These are phyloP conservation scores for Phlegmacium glaucopus DNA, from an alignment of 768 basidiomycete species.

Conservation along the genomic window DNA sequence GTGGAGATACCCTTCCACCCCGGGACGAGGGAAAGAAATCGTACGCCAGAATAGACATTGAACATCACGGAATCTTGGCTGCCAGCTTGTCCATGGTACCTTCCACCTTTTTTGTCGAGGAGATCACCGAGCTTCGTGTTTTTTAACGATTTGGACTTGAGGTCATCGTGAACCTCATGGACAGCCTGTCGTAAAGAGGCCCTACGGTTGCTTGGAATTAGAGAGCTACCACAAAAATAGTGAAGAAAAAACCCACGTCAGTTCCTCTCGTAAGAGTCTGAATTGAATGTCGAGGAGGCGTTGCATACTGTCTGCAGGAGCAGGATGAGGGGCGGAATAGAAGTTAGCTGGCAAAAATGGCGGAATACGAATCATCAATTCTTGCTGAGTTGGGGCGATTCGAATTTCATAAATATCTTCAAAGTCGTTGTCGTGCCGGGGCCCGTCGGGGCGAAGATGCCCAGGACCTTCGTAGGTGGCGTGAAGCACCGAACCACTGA, in stretches of 20 bases:
- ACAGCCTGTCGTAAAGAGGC: constrained; percentile 52
- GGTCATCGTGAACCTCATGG: constrained; percentile 45
- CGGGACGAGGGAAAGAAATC: constrained; percentile 43
- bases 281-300: constrained; percentile 72
- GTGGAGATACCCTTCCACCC: constrained; percentile 52
- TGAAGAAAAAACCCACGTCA: constrained; percentile 42
- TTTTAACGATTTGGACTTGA: constrained; percentile 3
- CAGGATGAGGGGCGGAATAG: constrained; percentile 59
- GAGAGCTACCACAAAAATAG: neutral
- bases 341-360: constrained; percentile 65
- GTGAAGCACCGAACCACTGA: constrained; percentile 35
- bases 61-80: constrained; percentile 51
- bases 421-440: constrained; percentile 69
- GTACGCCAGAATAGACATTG: constrained; percentile 56
- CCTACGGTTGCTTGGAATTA: constrained; percentile 24
- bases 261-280: constrained; percentile 69
- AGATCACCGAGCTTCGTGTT: constrained; percentile 42
- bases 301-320: constrained; percentile 56
- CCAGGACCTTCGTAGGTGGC: constrained; percentile 56
- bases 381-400: constrained; percentile 68
- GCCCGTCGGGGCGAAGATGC: constrained; percentile 40
- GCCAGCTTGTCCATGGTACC: constrained; percentile 43
- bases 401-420: constrained; percentile 53
- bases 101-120: constrained; percentile 53
- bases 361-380: constrained; percentile 44